Conservation (phyloP, 805 yeast species). For the Starmerella kuoi region DNA sequence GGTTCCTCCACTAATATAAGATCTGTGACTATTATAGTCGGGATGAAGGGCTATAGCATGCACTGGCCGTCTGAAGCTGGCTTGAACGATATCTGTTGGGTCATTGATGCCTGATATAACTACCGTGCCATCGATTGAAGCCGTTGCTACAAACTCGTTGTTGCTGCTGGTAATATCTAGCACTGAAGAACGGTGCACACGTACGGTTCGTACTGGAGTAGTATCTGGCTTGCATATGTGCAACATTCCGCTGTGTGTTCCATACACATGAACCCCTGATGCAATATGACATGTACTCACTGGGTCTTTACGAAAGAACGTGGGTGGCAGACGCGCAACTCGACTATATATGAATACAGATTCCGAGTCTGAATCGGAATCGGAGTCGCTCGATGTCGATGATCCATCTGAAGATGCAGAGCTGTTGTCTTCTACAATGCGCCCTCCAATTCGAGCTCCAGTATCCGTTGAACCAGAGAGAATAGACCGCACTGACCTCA, state of each 20-base stretch:
- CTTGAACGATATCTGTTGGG: constrained; percentile 52
- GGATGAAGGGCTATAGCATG: constrained; percentile 76
- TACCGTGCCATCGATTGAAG: constrained; percentile 88
- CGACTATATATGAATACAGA: constrained; percentile 59
- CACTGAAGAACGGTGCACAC: constrained; percentile 79
- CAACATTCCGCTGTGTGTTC: constrained; percentile 77
- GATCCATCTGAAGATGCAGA: background rate
- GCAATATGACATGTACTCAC: constrained; percentile 57
- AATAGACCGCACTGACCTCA: constrained; percentile 11
- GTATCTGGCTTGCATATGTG: constrained; percentile 55
- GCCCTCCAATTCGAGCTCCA: background rate
- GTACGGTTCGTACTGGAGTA: constrained; percentile 52
- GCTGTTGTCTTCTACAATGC: background rate
- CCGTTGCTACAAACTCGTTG: constrained; percentile 67
- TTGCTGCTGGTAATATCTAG: constrained; percentile 54
- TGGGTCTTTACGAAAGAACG: constrained; percentile 63
- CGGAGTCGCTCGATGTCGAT: constrained; percentile 23
- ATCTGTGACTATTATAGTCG: constrained; percentile 46
- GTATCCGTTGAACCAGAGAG: constrained; percentile 14
- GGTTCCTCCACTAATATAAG: constrained; percentile 80
- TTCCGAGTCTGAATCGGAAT: constrained; percentile 32
- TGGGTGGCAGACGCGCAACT: constrained; percentile 50
- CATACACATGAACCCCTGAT: constrained; percentile 58
- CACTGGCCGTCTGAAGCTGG: constrained; percentile 76
- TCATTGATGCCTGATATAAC: constrained; percentile 61